Conservation (phyloP, 345 rosid genomes). For the Chamaenerion angustifolium region DNA sequence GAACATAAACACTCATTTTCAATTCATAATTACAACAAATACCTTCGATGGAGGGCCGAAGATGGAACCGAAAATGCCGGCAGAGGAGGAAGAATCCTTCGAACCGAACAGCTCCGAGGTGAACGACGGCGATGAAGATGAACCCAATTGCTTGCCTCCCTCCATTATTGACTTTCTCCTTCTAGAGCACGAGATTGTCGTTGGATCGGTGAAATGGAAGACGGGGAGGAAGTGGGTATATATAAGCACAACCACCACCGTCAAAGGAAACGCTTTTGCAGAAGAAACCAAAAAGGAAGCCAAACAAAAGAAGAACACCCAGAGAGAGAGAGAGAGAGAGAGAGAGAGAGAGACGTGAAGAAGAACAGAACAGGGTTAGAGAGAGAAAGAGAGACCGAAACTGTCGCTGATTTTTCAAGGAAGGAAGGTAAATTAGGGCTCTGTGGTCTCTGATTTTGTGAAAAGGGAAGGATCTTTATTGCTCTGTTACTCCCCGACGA, state of each 20-base stretch:
- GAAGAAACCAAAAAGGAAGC: neutral
- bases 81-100: constrained; percentile 37
- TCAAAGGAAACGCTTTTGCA: constrained; percentile 4
- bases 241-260: constrained; percentile 12
- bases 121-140: constrained; percentile 13
- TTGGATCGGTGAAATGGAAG: too few species aligned
- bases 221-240: neutral
- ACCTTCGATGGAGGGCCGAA: constrained; percentile 56
- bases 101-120: constrained; percentile 62
- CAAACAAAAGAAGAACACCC: constrained; percentile 6
- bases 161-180: constrained; percentile 31
- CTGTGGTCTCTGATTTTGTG: neutral
- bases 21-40: neutral
- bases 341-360: constrained; percentile 35
- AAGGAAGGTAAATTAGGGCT: constrained; percentile 1
- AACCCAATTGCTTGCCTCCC: constrained; percentile 26
- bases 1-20: too few species aligned
- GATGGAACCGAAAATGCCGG: constrained; percentile 47
- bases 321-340: neutral
- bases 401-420: neutral
- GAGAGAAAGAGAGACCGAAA: constrained; percentile 5
- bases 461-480: neutral
- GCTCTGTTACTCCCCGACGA: neutral
- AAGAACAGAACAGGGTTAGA: constrained; percentile 7
- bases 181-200: too few species aligned